These are phyloP conservation scores for Pelargonium australe DNA, from an alignment of 441 rosid species.

Conservation along the genomic window DNA sequence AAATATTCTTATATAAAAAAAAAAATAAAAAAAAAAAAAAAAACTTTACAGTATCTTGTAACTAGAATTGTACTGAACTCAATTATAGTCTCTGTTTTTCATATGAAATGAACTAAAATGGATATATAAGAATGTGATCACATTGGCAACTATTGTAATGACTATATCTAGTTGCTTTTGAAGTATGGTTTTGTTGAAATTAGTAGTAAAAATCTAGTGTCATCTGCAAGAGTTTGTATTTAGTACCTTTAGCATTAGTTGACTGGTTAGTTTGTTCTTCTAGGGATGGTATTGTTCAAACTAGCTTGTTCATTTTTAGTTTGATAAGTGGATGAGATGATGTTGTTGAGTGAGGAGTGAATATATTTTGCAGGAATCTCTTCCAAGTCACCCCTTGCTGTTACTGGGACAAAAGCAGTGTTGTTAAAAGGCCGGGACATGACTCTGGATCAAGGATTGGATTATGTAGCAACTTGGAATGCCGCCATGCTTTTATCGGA, in stretches of 20 bases:
- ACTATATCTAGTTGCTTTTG: too few relatives aligned
- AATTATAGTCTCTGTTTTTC: too few relatives aligned
- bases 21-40: too few relatives aligned
- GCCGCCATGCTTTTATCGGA: conserved; percentile 67
- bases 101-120: too few relatives aligned
- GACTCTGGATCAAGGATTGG: conserved; percentile 72
- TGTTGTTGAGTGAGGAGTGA: background rate
- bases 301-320: background rate
- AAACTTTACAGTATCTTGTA: too few relatives aligned
- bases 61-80: too few relatives aligned
- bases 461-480: conserved; percentile 86
- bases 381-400: conserved; percentile 73
- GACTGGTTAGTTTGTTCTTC: background rate
- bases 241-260: background rate
- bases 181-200: too few relatives aligned
- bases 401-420: conserved; percentile 69
- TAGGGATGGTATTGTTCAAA: background rate
- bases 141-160: too few relatives aligned
- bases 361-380: conserved; percentile 42
- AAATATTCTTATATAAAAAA: too few relatives aligned
- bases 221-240: too few relatives aligned
- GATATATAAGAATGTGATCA: too few relatives aligned
- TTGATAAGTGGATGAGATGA: background rate
- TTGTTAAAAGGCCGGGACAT: conserved; percentile 56
- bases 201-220: too few relatives aligned